phyloP scores from a whole-genome alignment of 75 land plant species.

The Pinus albicaulis region DNA sequence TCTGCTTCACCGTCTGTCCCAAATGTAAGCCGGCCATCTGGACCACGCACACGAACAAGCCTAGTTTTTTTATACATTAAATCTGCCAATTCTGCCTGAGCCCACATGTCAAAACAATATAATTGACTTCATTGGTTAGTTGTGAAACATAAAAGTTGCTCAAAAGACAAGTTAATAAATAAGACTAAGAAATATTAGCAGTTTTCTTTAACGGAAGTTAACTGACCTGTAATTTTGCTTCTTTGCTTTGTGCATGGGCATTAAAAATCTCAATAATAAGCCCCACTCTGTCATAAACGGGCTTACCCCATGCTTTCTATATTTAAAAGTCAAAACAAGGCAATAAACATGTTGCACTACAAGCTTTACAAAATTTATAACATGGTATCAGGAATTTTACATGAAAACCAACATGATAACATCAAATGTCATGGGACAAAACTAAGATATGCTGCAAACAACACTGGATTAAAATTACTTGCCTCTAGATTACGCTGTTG shows the following conservation, averaged over 20 bases:
- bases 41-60: slow-evolving; percentile 79
- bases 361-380: neutral
- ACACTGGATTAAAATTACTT: slow-evolving; percentile 15
- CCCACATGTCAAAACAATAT: neutral
- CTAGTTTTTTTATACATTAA: slow-evolving; percentile 82
- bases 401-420: neutral
- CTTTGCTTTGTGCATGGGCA: slow-evolving; percentile 97
- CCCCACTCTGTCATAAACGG: slow-evolving; percentile 94
- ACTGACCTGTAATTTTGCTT: slow-evolving; percentile 91
- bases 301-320: slow-evolving; percentile 84
- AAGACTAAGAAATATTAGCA: neutral
- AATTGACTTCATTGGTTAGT: neutral
- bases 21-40: slow-evolving; percentile 76
- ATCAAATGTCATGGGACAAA: neutral
- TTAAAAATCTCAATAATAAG: slow-evolving; percentile 97
- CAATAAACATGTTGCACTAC: neutral
- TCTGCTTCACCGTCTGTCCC: slow-evolving; percentile 79
- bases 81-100: slow-evolving; percentile 92
- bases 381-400: neutral
- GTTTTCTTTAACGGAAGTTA: neutral
- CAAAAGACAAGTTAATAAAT: neutral
- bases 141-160: slow-evolving; percentile 7
- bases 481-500: slow-evolving; percentile 97
- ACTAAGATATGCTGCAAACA: neutral
- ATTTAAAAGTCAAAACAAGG: slow-evolving; percentile 2